A percentile compares a stretch with the other conserved stretches of the same genome.
These are phyloP conservation scores for Cynara cardunculus DNA, from an alignment of 129 eudicot species.

Conservation along the genomic window DNA sequence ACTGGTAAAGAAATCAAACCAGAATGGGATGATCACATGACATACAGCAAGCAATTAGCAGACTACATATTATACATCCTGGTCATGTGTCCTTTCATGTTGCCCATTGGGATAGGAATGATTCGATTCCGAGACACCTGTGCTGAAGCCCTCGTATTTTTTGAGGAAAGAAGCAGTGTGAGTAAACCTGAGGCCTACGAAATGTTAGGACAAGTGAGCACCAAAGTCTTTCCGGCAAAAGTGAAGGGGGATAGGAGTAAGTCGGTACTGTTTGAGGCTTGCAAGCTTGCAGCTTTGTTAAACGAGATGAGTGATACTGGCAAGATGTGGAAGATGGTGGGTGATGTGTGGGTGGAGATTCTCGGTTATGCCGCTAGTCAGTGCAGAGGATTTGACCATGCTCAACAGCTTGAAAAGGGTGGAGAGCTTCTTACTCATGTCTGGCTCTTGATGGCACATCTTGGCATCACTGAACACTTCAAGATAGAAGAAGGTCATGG, in stretches of 20 bases:
- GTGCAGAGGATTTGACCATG: conserved; percentile 40
- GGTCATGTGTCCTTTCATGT: conserved; percentile 46
- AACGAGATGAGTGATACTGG: background rate
- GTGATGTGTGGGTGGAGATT: conserved; percentile 48
- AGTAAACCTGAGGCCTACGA: conserved; percentile 24
- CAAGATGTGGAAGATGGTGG: conserved; percentile 34
- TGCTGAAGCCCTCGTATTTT: conserved; percentile 39
- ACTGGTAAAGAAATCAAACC: conserved; percentile 2
- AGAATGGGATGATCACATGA: conserved; percentile 19
- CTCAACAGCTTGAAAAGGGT: conserved; percentile 46
- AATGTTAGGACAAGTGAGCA: conserved; percentile 29
- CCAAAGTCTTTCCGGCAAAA: conserved; percentile 31
- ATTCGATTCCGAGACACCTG: conserved; percentile 47
- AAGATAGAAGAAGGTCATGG: conserved; percentile 42
- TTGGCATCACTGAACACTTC: conserved; percentile 39
- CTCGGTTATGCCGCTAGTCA: conserved; percentile 42
- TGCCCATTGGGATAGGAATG: conserved; percentile 54
- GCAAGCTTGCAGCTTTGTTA: conserved; percentile 33
- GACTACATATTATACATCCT: conserved; percentile 49
- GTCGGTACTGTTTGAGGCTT: conserved; percentile 48
- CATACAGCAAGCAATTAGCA: conserved; percentile 27
- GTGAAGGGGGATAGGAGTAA: conserved; percentile 51
- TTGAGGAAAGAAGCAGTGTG: conserved; percentile 21
- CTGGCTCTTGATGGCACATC: conserved; percentile 47
- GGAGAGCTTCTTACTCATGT: conserved; percentile 41